These are phyloP conservation scores for Betula pendula DNA, from an alignment of 306 rosid species.

Conservation along the genomic window DNA sequence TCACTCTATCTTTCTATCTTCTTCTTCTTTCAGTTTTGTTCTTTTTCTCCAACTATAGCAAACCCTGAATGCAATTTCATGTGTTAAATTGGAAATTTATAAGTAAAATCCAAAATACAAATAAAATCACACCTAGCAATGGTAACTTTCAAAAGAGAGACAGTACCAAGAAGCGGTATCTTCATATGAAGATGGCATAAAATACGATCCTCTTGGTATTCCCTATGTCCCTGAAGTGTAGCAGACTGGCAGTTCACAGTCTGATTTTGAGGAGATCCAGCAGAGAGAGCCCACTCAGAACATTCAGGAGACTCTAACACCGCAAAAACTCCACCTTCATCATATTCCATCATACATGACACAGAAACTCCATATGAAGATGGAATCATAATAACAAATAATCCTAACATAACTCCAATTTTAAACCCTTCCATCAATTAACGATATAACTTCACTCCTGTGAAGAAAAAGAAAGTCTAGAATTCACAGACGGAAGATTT, in stretches of 20 bases:
- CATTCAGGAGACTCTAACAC: conserved; percentile 13
- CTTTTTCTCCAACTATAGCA: background rate
- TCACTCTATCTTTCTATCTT: background rate
- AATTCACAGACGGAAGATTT: background rate
- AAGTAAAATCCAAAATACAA: background rate
- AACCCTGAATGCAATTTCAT: background rate
- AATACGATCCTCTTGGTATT: conserved; percentile 8
- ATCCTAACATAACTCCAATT: background rate
- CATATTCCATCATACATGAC: background rate
- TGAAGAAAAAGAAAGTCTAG: background rate
- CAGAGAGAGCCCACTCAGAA: background rate
- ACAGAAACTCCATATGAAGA: conserved; percentile 5
- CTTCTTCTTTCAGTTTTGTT: background rate
- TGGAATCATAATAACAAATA: background rate
- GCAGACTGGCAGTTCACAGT: conserved; percentile 10
- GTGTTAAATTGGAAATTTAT: background rate
- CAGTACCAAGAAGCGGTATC: background rate
- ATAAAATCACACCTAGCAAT: background rate
- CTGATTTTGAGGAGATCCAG: conserved; percentile 1
- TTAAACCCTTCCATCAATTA: background rate
- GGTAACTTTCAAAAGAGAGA: background rate
- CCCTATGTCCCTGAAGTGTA: conserved; percentile 2
- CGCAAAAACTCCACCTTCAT: background rate
- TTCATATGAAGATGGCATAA: conserved; percentile 14
- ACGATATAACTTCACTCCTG: background rate